Conservation (phyloP, 805 yeast species). For the Kazachstania africana region DNA sequence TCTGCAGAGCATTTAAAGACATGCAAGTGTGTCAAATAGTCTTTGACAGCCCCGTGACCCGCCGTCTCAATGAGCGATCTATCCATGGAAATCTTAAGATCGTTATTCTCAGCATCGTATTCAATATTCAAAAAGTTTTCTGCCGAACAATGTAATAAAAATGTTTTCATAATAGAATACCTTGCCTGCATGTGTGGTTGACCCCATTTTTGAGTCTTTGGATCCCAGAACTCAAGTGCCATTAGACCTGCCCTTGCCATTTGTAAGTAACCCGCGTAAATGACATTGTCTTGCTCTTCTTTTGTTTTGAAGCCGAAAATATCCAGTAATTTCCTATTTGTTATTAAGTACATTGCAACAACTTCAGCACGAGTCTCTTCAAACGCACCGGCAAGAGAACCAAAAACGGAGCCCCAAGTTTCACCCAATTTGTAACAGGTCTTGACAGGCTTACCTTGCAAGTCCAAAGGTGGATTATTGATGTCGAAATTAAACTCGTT, state of each 20-base stretch:
- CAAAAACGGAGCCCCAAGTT: conserved; percentile 85
- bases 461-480: conserved; percentile 46
- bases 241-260: conserved; percentile 85
- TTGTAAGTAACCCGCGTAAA: conserved; percentile 55
- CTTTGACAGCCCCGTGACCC: conserved; percentile 66
- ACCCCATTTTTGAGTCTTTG: conserved; percentile 73
- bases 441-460: conserved; percentile 48
- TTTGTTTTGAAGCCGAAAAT: conserved; percentile 57
- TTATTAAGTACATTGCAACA: conserved; percentile 71
- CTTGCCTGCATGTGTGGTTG: conserved; percentile 94
- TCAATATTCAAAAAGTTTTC: conserved; percentile 44
- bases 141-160: conserved; percentile 45
- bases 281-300: conserved; percentile 51
- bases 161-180: conserved; percentile 69
- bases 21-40: conserved; percentile 61
- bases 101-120: conserved; percentile 36
- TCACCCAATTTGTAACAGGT: conserved; percentile 71
- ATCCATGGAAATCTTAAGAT: conserved; percentile 50
- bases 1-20: conserved; percentile 72
- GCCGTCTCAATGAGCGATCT: conserved; percentile 48
- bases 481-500: conserved; percentile 65
- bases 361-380: conserved; percentile 92
- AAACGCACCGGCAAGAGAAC: conserved; percentile 72
- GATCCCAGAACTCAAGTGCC: conserved; percentile 83
- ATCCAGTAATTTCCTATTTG: conserved; percentile 53